Base-by-base conservation (phyloP, 1,139 yeast genomes). In the Yamadazyma oceani region DNA sequence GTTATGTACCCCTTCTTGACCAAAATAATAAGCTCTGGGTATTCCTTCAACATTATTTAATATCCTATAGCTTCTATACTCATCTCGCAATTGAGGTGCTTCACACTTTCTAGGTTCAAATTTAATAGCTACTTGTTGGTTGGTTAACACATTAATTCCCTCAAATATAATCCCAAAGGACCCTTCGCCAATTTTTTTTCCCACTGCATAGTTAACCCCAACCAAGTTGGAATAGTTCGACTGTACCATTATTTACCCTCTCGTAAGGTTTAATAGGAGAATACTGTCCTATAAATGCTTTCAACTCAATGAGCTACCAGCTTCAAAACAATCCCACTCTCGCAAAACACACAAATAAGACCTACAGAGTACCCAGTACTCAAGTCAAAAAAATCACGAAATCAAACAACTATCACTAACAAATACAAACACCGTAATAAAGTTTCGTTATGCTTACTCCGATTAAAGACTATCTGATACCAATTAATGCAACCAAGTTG, bases 151-250 rank as follows among this genome's bases (percentile, higher is more conserved):
- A 59, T 92, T 92, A 40, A 86, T 81, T 24, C 98, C 98, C 66
- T 90, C 97, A 62, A 90, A 92, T 38, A 92, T 90, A 36, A 90
- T 92, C 16, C 98, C 98, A 68, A 92, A 92, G 2, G 97, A 90
- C 14, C 98, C 98, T 64, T 92, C 97, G 28, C 98, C 98, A 43
- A 92, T 92, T 67, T 92, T 92, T 60, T 89, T 89, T 34, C 97
- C 98, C 43, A 92, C 89, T 49, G 92, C 89, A 68, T 88, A 92
- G 69, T 92, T 97, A 23, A 76, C 73, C 17, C 82, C 83, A 25
- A 78, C 80, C 31, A 75, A 65, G 45, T 67, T 68, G 17, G 57
- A 42, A 24, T 44, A 40, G 26, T 43, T 45, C 3, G 51, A 40
- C 40, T 42, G 48, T 8, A 42, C 45, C 44, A 43, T 38, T 8